Conservation (phyloP, 1,284 basidiomycete genomes). For the Sporisorium exsertum region DNA sequence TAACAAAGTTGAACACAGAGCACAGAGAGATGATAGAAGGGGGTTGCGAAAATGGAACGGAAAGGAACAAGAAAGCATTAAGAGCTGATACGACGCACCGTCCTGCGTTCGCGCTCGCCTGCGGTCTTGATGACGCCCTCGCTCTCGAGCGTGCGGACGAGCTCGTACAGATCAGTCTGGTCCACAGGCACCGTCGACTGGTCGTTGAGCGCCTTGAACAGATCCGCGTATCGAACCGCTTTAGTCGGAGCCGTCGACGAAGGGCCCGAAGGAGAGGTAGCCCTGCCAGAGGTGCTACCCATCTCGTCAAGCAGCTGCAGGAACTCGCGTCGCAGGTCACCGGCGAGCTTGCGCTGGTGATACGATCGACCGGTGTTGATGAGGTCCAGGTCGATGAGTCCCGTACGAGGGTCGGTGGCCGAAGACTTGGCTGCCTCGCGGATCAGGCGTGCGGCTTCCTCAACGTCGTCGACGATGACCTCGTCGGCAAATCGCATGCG, state of each 20-base stretch:
- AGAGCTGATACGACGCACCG: slow-evolving; percentile 58
- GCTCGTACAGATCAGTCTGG: slow-evolving; percentile 58
- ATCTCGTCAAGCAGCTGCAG: slow-evolving; percentile 59
- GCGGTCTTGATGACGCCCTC: slow-evolving; percentile 62
- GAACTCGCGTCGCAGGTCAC: slow-evolving; percentile 64
- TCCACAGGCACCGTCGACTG: slow-evolving; percentile 64
- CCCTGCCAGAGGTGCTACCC: slow-evolving; percentile 42
- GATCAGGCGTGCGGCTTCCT: slow-evolving; percentile 91
- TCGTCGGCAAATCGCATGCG: slow-evolving; percentile 89
- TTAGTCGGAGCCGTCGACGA: slow-evolving; percentile 40
- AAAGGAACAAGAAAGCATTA: neutral
- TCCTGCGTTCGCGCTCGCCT: slow-evolving; percentile 65
- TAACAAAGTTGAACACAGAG: slow-evolving; percentile 2
- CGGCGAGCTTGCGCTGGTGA: slow-evolving; percentile 76
- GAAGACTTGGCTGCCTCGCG: slow-evolving; percentile 89
- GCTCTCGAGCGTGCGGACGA: slow-evolving; percentile 59
- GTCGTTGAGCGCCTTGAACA: slow-evolving; percentile 59
- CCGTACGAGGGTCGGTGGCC: slow-evolving; percentile 84
- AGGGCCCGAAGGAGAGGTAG: slow-evolving; percentile 39
- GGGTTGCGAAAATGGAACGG: neutral
- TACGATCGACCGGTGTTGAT: slow-evolving; percentile 92
- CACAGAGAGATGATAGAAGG: neutral
- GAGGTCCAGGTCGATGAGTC: slow-evolving; percentile 94
- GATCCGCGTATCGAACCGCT: slow-evolving; percentile 62
- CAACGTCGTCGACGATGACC: slow-evolving; percentile 88